Percentiles rank a stretch among this genome's conserved stretches.
Conservation (phyloP, 2,329 filamentous ascomycete species). For the Lachnellula hyalina region DNA sequence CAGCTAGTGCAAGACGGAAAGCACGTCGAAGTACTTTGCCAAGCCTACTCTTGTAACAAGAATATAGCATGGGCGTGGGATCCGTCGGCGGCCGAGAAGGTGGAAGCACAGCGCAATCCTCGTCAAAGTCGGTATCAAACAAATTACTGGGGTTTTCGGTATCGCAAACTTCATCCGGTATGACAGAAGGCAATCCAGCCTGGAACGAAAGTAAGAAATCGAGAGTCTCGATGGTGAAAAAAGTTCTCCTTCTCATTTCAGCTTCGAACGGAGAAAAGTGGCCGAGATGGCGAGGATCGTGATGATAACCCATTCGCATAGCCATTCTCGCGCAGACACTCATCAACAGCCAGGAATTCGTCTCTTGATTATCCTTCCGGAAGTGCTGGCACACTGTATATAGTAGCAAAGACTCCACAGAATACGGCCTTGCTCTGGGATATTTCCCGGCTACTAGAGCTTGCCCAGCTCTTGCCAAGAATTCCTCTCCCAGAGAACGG, state of each 20-base stretch:
- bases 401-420: conserved; percentile 45
- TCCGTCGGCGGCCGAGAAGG: conserved; percentile 49
- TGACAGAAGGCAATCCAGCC: conserved; percentile 60
- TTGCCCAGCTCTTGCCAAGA: conserved; percentile 44
- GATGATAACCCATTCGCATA: conserved; percentile 52
- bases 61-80: conserved; percentile 50
- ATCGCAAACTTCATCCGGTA: conserved; percentile 57
- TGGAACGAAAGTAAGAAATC: conserved; percentile 62
- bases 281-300: conserved; percentile 43
- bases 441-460: conserved; percentile 46
- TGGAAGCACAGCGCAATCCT: conserved; percentile 49
- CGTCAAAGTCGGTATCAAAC: conserved; percentile 58
- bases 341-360: conserved; percentile 47
- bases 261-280: conserved; percentile 46
- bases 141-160: conserved; percentile 56
- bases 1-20: conserved; percentile 43
- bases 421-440: conserved; percentile 41
- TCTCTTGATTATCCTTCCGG: conserved; percentile 44
- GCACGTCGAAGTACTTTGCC: conserved; percentile 45
- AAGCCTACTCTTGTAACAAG: conserved; percentile 43
- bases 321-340: conserved; percentile 47
- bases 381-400: conserved; percentile 48
- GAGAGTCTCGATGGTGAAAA: conserved; percentile 49
- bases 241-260: conserved; percentile 53
- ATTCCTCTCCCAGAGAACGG: conserved; percentile 36